Base-by-base conservation (phyloP, 306 rosid genomes). In the Sicyos baderoa region DNA sequence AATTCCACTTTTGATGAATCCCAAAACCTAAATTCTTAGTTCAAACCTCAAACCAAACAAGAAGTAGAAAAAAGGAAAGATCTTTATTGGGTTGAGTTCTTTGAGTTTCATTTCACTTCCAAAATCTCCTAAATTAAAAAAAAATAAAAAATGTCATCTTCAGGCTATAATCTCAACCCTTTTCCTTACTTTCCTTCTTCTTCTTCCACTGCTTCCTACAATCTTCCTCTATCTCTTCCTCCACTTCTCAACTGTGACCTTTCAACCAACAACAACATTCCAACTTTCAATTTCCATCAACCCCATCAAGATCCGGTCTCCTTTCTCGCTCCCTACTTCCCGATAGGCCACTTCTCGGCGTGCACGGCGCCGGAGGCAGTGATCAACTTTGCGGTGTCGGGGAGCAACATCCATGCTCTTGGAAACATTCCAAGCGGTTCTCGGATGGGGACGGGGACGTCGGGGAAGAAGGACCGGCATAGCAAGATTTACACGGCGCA, bases 401-500 rank as follows among this genome's bases (percentile, higher is more conserved):
- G 49, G 16, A 67, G 27, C 57, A 67, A 49, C 67, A 49, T 67
- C 19, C 57, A 29, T 47, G 40, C 71, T 47, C 55, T 66, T 0
- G 56, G 56, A 2, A 27, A 23, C 19, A 48, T 66, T 35, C 71
- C 71, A 12, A 48, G 54, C 6, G 54, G 22, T 13, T 11, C 55
- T 58, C 44, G 64, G 5, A 18, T 18, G 18, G 44, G 44, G 78
- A 76, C 82, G 80, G 16, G 70, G 21, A 19, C 81, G 8, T 89
- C 82, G 80, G 18, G 70, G 21, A 19, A 85, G 86, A 93, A 88
- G 74, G 96, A 93, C 9, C 80, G 90, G 47, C 98, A 93, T 78
- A 89, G 96, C 79, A 93, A 93, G 91, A 93, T 93, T 83, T 78
- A 76, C 82, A 93, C 98, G 9, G 84, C 98, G 0, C 98, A 89